Conservation (phyloP, 495 filamentous ascomycete species). For the Penicillium dipodomyicola region DNA sequence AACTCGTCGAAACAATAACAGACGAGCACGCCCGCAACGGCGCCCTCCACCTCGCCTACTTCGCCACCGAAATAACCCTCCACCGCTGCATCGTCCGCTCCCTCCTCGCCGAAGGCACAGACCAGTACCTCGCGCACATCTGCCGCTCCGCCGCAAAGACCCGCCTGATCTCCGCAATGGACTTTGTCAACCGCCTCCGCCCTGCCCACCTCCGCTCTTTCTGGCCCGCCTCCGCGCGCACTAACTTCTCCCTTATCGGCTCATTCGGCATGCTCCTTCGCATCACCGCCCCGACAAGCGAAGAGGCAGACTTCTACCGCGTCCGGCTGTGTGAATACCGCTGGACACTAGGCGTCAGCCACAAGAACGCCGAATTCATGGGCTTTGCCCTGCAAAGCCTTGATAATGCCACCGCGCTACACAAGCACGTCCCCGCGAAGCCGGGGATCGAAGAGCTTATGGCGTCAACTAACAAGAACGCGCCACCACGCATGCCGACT, state of each 20-base stretch:
- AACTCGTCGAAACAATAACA: conserved; percentile 42
- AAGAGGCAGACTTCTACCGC: conserved; percentile 96
- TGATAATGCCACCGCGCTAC: conserved; percentile 46
- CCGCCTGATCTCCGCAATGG: conserved; percentile 56
- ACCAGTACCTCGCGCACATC: conserved; percentile 75
- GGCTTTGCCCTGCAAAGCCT: conserved; percentile 50
- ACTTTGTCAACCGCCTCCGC: conserved; percentile 57
- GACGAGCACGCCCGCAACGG: conserved; percentile 47
- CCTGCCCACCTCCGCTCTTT: conserved; percentile 53
- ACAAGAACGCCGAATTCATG: conserved; percentile 72
- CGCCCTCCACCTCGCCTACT: conserved; percentile 59
- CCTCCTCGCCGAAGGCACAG: conserved; percentile 42
- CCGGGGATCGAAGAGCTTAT: conserved; percentile 51
- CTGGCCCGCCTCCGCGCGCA: conserved; percentile 54
- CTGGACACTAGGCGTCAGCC: conserved; percentile 87
- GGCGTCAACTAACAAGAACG: conserved; percentile 36
- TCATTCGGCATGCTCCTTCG: conserved; percentile 68
- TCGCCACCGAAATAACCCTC: conserved; percentile 60
- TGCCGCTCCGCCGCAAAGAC: conserved; percentile 80
- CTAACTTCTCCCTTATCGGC: conserved; percentile 55
- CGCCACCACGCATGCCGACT: conserved; percentile 14
- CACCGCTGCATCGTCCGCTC: conserved; percentile 59
- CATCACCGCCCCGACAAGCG: conserved; percentile 78
- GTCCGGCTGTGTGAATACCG: conserved; percentile 81
- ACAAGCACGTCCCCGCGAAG: conserved; percentile 48